Evolutionary conservation across 202 grass and related monocot species (phyloP), one percentile per base, ranked within the genome.

Genomic region (Cymbopogon flexuosus): DNA sequence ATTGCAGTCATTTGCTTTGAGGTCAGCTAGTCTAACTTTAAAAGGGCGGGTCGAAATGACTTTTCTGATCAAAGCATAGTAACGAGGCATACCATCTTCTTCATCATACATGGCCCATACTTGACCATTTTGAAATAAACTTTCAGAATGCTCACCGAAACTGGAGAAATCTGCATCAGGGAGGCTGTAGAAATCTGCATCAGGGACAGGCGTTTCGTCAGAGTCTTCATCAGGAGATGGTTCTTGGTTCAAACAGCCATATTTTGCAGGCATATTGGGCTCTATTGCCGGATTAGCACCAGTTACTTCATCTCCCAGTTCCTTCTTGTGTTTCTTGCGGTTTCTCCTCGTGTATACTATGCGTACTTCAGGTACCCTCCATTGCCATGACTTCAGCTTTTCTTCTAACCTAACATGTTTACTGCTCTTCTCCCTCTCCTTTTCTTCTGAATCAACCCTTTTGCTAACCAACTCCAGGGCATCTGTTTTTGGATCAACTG

Each of bases 41-140:
- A 93, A 93, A 61, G 91, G 91, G 36, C 14, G 39, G 52, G 64
- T 57, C 16, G 88, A 86, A 43, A 84, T 15, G 31, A 93, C 75
- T 78, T 86, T 84, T 77, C 58, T 77, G 59, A 93, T 83, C 71
- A 93, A 59, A 51, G 71, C 83, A 41, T 93, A 90, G 41, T 90
- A 90, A 37, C 87, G 87, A 80, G 91, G 87, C 91, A 93, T 93
- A 52, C 91, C 87, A 49, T 90, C 91, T 80, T 93, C 87, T 73
- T 90, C 87, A 81, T 93, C 87, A 78, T 90, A 93, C 70, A 84
- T 54, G 31, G 91, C 88, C 91, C 88, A 93, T 80, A 93, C 70
- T 76, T 93, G 88, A 83, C 60, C 85, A 68, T 41, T 86, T 52
- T 88, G 56, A 72, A 93, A 90, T 65, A 85, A 88, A 65, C 16